These are phyloP conservation scores for Suillus occidentalis DNA, from an alignment of 768 basidiomycete genomes.

Conservation along the genomic window DNA sequence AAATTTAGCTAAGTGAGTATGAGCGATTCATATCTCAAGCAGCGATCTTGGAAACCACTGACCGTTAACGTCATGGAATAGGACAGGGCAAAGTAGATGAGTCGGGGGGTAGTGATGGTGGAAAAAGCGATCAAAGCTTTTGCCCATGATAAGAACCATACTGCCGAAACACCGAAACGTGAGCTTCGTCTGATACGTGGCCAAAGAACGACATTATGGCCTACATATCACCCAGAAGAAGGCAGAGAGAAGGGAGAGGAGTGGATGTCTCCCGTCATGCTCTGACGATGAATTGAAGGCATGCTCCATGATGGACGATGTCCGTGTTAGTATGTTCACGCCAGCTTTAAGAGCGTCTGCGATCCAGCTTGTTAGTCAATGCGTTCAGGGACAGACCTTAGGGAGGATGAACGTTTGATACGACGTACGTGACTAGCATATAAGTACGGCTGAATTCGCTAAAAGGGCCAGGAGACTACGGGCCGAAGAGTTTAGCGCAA, in stretches of 20 bases:
- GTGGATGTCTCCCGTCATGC: constrained; percentile 56
- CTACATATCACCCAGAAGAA: constrained; percentile 82
- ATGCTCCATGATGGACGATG: constrained; percentile 25
- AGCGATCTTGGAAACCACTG: constrained; percentile 23
- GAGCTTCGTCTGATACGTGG: constrained; percentile 11
- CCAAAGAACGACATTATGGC: constrained; percentile 32
- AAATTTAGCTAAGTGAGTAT: constrained; percentile 71
- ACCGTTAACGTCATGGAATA: constrained; percentile 91
- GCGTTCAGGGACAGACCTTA: background rate
- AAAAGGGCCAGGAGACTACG: background rate
- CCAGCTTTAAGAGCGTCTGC: background rate
- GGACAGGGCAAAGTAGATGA: constrained; percentile 75
- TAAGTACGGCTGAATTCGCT: constrained; percentile 9
- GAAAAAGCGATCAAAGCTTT: constrained; percentile 73
- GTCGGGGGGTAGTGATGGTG: constrained; percentile 80
- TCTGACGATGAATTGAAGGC: constrained; percentile 13
- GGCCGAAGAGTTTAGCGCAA: background rate
- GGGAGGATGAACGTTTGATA: constrained; percentile 5
- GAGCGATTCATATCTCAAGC: constrained; percentile 6
- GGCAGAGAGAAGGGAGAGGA: constrained; percentile 75
- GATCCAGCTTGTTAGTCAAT: background rate
- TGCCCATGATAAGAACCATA: constrained; percentile 81
- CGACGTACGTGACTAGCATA: background rate
- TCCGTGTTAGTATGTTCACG: background rate
- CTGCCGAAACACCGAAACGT: constrained; percentile 35